A percentile compares a stretch with the other conserved stretches of the same genome.
These are phyloP conservation scores for Borealophlyctis nickersoniae DNA, from an alignment of 192 early-diverging fungal species.

Conservation along the genomic window DNA sequence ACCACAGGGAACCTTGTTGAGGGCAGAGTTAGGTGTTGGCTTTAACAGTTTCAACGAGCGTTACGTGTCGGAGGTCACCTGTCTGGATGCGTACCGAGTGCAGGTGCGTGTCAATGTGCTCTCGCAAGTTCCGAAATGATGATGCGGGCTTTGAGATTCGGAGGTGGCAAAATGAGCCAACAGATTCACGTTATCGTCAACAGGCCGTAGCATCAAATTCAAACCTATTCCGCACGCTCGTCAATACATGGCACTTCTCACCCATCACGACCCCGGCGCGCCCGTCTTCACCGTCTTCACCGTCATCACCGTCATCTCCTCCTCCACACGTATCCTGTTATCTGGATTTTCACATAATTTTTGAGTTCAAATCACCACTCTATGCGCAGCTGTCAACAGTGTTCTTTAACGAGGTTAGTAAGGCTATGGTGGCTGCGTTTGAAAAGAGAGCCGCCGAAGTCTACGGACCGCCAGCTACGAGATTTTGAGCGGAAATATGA, in stretches of 20 bases:
- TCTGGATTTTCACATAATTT: conserved; percentile 74
- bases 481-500: too few relatives aligned
- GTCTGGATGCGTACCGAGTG: conserved; percentile 60
- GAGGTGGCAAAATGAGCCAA: too few relatives aligned
- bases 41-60: conserved; percentile 74
- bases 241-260: conserved; percentile 65
- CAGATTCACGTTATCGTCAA: conserved; percentile 42
- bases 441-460: conserved; percentile 48
- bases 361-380: conserved; percentile 77
- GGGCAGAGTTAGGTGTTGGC: conserved; percentile 76
- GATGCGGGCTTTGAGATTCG: not conserved
- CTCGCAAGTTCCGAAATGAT: conserved; percentile 7
- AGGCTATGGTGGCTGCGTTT: conserved; percentile 72
- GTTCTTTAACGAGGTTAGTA: conserved; percentile 76
- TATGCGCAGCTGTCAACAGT: conserved; percentile 76
- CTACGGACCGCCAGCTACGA: too few relatives aligned
- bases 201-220: conserved; percentile 60
- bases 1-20: conserved; percentile 39
- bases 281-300: conserved; percentile 24
- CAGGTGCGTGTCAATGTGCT: conserved; percentile 39
- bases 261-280: conserved; percentile 29
- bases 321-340: conserved; percentile 32
- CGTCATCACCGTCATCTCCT: conserved; percentile 2
- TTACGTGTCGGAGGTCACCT: conserved; percentile 74
- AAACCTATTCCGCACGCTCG: conserved; percentile 62